phyloP scores from a whole-genome alignment of 2,329 filamentous ascomycete genomes.

The Diaporthe ampelina region DNA sequence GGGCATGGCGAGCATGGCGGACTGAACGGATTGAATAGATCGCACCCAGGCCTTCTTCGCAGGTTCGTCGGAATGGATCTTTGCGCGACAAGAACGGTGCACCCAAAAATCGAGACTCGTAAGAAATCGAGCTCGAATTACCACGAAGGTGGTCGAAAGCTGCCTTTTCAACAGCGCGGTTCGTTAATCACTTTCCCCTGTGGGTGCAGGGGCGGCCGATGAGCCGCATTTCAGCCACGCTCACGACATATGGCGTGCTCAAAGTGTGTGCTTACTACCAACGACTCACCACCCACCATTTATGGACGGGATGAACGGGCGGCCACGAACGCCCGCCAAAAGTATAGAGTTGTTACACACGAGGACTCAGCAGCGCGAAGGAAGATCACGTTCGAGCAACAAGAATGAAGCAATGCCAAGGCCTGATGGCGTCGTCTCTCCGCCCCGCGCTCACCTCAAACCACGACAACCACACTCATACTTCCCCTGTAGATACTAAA shows the following conservation, averaged over 20 bases:
- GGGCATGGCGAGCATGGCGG: conserved; percentile 47
- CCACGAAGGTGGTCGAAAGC: neutral
- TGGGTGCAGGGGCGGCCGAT: conserved; percentile 5
- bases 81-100: conserved; percentile 39
- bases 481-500: conserved; percentile 23
- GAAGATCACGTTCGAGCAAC: conserved; percentile 31
- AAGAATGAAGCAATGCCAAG: conserved; percentile 27
- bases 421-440: conserved; percentile 2
- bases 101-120: neutral
- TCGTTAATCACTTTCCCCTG: neutral
- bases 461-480: neutral
- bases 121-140: neutral
- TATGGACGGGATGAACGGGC: neutral
- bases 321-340: neutral
- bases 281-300: neutral
- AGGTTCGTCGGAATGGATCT: conserved; percentile 42
- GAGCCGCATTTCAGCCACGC: conserved; percentile 23
- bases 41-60: neutral
- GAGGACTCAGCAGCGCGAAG: neutral
- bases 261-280: conserved; percentile 32
- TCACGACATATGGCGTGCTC: conserved; percentile 43
- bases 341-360: neutral
- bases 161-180: neutral
- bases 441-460: neutral
- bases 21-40: neutral